Percentiles rank a stretch among this genome's conserved stretches.
Evolutionary conservation across 257 asterid genomes (phyloP).

Genomic region (Parsonsia alboflavescens): DNA sequence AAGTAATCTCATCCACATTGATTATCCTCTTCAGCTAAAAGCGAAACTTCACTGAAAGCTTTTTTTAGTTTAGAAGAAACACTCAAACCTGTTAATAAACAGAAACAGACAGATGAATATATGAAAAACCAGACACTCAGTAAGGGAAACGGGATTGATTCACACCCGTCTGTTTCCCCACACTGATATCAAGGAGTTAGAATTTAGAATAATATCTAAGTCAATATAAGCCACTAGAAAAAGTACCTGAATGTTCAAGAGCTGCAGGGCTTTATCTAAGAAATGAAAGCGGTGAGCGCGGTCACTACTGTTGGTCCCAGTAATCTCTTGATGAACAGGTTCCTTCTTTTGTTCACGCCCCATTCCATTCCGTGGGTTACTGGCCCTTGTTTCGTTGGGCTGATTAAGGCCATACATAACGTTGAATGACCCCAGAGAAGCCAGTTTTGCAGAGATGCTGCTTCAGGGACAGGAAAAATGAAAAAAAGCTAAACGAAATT

Average conservation of each 20-base stretch:
- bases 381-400: neutral
- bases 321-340: conserved; percentile 51
- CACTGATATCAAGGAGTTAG: too few relatives aligned
- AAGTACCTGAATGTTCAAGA: conserved; percentile 56
- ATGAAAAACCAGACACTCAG: neutral
- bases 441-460: conserved; percentile 7
- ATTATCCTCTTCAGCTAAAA: neutral
- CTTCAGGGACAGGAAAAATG: neutral
- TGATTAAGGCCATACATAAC: neutral
- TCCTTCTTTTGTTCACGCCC: conserved; percentile 45
- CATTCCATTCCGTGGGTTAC: conserved; percentile 17
- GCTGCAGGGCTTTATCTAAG: conserved; percentile 57
- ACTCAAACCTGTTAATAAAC: neutral
- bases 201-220: too few relatives aligned
- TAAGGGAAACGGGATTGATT: too few relatives aligned
- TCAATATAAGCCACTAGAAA: neutral
- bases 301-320: conserved; percentile 47
- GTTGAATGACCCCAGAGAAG: neutral
- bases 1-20: neutral
- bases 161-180: too few relatives aligned
- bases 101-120: neutral
- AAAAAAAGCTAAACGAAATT: neutral
- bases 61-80: neutral
- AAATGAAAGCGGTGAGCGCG: conserved; percentile 72
- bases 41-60: neutral